phyloP scores from a whole-genome alignment of 1,284 basidiomycete genomes.

The Ustilago crameri region DNA sequence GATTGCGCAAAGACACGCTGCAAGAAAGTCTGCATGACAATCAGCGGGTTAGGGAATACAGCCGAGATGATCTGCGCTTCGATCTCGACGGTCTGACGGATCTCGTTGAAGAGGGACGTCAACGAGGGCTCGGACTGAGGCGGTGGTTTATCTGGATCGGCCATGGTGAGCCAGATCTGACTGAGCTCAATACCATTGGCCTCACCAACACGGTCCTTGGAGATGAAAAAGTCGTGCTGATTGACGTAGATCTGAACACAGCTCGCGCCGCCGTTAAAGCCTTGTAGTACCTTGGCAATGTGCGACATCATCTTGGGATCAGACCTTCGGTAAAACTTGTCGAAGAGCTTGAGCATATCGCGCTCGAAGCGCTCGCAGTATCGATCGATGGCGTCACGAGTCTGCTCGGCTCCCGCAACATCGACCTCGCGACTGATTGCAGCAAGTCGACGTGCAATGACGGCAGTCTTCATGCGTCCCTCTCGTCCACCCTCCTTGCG shows the following conservation, averaged over 20 bases:
- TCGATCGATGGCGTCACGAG: constrained; percentile 78
- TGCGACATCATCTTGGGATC: constrained; percentile 99
- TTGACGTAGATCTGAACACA: constrained; percentile 99
- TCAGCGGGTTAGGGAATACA: constrained; percentile 94
- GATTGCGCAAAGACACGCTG: constrained; percentile 98
- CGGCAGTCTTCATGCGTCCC: constrained; percentile 86
- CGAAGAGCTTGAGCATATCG: constrained; percentile 95
- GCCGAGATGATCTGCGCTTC: constrained; percentile 98
- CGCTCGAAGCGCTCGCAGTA: constrained; percentile 99
- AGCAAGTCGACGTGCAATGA: constrained; percentile 86
- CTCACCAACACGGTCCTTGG: constrained; percentile 76
- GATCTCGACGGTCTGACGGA: constrained; percentile 88
- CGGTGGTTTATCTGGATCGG: constrained; percentile 77
- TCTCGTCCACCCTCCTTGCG: constrained; percentile 80
- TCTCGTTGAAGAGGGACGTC: constrained; percentile 83
- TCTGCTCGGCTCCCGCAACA: constrained; percentile 61
- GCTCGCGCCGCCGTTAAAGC: constrained; percentile 96
- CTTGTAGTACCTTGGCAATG: constrained; percentile 93
- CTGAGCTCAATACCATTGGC: constrained; percentile 74
- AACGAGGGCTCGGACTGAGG: constrained; percentile 86
- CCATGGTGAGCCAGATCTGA: constrained; percentile 78
- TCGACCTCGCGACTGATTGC: constrained; percentile 91
- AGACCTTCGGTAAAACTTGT: constrained; percentile 84
- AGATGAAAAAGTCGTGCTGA: constrained; percentile 81
- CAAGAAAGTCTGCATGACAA: constrained; percentile 99